Evolutionary conservation across 495 filamentous ascomycete species (phyloP).

Genomic region (Astrothelium macrocarpum): DNA sequence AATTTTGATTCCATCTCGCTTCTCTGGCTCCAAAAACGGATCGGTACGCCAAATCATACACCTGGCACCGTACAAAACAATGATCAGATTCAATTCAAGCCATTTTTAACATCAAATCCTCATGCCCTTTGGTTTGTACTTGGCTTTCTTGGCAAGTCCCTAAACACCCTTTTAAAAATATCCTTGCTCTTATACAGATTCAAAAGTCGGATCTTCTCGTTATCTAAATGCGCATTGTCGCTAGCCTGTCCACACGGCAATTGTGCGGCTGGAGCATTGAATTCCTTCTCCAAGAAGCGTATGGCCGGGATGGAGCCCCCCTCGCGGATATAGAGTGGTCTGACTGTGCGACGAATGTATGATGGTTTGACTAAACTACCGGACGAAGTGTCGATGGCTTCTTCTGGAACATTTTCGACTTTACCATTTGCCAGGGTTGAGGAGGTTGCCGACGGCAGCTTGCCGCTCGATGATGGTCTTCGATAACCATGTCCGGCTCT

Average conservation of each 20-base stretch:
- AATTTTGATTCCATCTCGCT: too few species aligned
- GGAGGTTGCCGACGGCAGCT: conserved; percentile 37
- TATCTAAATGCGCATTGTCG: conserved; percentile 88
- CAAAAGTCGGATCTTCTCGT: conserved; percentile 75
- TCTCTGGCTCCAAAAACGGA: too few species aligned
- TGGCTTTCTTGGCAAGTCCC: conserved; percentile 48
- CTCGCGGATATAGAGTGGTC: conserved; percentile 85
- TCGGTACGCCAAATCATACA: too few species aligned
- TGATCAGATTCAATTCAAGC: too few species aligned
- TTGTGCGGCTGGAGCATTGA: conserved; percentile 84
- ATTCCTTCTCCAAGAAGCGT: conserved; percentile 90
- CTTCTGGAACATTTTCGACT: too few species aligned
- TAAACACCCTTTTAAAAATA: conserved; percentile 83
- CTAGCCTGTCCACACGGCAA: conserved; percentile 92
- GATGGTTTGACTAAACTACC: conserved; percentile 13
- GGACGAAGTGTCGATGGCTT: too few species aligned
- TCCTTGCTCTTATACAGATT: conserved; percentile 87
- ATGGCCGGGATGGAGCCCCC: conserved; percentile 91
- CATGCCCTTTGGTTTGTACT: background rate
- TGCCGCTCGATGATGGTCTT: conserved; percentile 21
- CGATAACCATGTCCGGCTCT: background rate
- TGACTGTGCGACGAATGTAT: too few species aligned
- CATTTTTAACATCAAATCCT: too few species aligned
- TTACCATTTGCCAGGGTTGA: conserved; percentile 46
- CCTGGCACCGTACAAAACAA: too few species aligned